Evolutionary conservation across 1,139 yeast species (phyloP).

Genomic region (Pichia kudriavzevii): DNA sequence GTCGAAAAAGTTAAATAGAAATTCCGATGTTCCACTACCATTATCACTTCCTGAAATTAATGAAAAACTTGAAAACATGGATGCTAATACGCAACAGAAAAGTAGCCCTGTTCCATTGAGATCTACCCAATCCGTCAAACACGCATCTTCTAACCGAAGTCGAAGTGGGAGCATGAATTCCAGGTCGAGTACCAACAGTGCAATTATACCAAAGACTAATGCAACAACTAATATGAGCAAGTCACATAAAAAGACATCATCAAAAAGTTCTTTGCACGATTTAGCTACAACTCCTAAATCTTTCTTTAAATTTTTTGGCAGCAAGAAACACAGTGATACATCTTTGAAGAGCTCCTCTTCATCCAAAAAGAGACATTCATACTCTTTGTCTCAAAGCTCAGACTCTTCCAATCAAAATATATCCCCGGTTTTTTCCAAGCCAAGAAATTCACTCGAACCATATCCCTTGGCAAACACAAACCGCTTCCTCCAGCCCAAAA

Average conservation of each 20-base stretch:
- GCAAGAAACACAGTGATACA: constrained; percentile 6
- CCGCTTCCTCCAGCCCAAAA: too few relatives aligned
- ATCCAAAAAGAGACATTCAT: constrained; percentile 8
- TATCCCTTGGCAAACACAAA: too few relatives aligned
- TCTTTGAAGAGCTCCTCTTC: too few relatives aligned
- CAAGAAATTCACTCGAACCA: too few relatives aligned
- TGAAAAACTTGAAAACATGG: constrained; percentile 1
- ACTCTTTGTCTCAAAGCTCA: constrained; percentile 7
- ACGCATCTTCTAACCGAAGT: too few relatives aligned
- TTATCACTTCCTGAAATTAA: constrained; percentile 1
- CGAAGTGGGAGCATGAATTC: constrained; percentile 7
- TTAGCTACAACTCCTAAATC: constrained; percentile 28
- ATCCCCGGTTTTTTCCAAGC: too few relatives aligned
- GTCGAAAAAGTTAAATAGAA: neutral
- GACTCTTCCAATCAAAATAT: too few relatives aligned
- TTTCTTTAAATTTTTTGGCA: constrained; percentile 26
- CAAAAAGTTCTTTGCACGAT: constrained; percentile 25
- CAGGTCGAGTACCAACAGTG: constrained; percentile 14
- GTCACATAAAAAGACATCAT: constrained; percentile 23
- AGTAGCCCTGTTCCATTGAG: too few relatives aligned
- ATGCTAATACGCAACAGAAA: neutral
- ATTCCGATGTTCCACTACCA: neutral
- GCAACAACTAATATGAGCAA: too few relatives aligned
- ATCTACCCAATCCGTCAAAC: too few relatives aligned
- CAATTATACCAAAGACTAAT: constrained; percentile 53